Evolutionary conservation across 176 grass and related monocot genomes (phyloP).

Genomic region (Poa annua): DNA sequence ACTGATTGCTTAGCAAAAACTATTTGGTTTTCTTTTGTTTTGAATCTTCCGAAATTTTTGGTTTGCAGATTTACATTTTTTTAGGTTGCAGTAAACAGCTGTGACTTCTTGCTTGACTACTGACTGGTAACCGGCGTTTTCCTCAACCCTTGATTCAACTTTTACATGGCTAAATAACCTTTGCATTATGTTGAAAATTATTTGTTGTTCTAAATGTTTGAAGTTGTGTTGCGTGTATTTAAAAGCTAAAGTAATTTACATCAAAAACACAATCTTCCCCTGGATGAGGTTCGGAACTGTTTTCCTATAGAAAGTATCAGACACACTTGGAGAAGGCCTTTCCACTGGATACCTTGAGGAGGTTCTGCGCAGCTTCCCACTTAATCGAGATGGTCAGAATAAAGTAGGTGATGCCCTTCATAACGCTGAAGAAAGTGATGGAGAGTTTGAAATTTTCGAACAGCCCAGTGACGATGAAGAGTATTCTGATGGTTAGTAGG

Average conservation of each 20-base stretch:
- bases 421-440: constrained; percentile 58
- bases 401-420: constrained; percentile 16
- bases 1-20: background rate
- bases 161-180: constrained; percentile 10
- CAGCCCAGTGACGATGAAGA: constrained; percentile 72
- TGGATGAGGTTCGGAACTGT: background rate
- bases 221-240: constrained; percentile 25
- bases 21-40: background rate
- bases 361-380: constrained; percentile 68
- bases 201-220: background rate
- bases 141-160: background rate
- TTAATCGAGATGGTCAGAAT: constrained; percentile 48
- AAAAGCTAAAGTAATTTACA: background rate
- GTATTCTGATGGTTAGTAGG: constrained; percentile 37
- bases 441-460: constrained; percentile 84
- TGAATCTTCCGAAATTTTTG: background rate
- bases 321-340: constrained; percentile 54
- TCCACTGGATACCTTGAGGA: constrained; percentile 73
- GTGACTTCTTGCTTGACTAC: background rate
- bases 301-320: constrained; percentile 56
- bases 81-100: background rate
- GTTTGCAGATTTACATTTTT: background rate
- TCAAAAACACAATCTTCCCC: background rate
- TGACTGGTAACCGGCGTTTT: background rate
- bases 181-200: background rate